Conservation (phyloP, 441 rosid genomes). For the Euphorbia schlechtendalii region DNA sequence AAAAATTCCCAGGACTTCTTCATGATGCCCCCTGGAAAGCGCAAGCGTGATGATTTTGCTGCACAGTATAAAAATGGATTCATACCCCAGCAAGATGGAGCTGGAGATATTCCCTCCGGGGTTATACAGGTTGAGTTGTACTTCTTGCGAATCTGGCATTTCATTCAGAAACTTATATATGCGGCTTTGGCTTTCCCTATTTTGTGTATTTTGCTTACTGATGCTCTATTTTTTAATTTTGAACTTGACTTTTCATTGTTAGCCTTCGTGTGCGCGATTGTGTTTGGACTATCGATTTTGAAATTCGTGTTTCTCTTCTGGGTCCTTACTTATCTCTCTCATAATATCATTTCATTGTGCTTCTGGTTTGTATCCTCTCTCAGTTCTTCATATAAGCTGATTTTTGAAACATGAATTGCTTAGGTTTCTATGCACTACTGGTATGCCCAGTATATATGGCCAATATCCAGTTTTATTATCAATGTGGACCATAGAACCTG, state of each 20-base stretch:
- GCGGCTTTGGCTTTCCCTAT: background rate
- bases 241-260: background rate
- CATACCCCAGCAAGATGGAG: constrained; percentile 97
- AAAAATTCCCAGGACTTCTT: constrained; percentile 75
- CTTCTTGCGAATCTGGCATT: constrained; percentile 6
- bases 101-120: constrained; percentile 45
- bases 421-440: background rate
- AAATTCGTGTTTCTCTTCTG: background rate
- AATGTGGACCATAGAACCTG: too few relatives aligned
- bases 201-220: background rate
- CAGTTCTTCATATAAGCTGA: background rate
- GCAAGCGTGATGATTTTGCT: constrained; percentile 80
- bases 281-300: background rate
- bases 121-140: constrained; percentile 29
- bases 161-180: background rate
- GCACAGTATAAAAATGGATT: constrained; percentile 62
- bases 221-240: background rate
- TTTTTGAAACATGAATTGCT: background rate
- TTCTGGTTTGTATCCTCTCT: constrained; percentile 4
- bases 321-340: background rate
- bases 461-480: background rate
- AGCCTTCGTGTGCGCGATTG: background rate
- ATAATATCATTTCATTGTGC: background rate
- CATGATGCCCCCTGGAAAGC: constrained; percentile 62
- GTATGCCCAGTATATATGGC: background rate